These are phyloP conservation scores for Penicillium cosmopolitanum DNA, from an alignment of 495 filamentous ascomycete species.

Conservation along the genomic window DNA sequence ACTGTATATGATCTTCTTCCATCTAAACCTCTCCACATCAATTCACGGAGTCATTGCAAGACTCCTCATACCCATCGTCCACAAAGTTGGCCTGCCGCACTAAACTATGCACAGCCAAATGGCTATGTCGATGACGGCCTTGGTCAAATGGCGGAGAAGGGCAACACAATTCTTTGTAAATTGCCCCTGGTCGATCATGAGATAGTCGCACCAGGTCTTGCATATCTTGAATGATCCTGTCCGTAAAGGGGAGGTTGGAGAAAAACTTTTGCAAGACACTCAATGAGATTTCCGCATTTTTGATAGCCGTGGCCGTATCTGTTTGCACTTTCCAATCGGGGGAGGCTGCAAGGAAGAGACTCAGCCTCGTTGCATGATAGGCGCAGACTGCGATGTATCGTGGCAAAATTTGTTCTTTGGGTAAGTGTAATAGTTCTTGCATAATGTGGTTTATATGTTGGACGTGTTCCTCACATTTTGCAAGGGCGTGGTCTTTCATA, in stretches of 20 bases:
- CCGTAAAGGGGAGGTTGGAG: background rate
- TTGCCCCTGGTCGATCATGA: background rate
- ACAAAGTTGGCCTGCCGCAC: slow-evolving; percentile 27
- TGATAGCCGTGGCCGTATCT: slow-evolving; percentile 4
- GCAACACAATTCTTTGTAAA: slow-evolving; percentile 13
- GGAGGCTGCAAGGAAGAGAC: slow-evolving; percentile 15
- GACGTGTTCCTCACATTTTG: slow-evolving; percentile 12
- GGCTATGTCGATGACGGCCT: slow-evolving; percentile 17
- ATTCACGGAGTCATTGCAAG: background rate
- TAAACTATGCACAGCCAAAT: slow-evolving; percentile 24
- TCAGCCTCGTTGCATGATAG: slow-evolving; percentile 25
- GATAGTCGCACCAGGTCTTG: slow-evolving; percentile 6
- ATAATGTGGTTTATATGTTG: slow-evolving; percentile 12
- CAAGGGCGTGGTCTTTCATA: slow-evolving; percentile 6
- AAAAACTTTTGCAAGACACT: slow-evolving; percentile 12
- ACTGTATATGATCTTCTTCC: no score
- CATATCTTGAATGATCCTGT: slow-evolving; percentile 13
- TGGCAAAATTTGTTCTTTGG: slow-evolving; percentile 5
- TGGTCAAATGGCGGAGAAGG: slow-evolving; percentile 13
- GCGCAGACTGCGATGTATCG: slow-evolving; percentile 20
- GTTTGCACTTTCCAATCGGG: slow-evolving; percentile 2
- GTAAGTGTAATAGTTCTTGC: slow-evolving; percentile 2
- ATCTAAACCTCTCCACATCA: background rate
- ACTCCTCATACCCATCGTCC: slow-evolving; percentile 21
- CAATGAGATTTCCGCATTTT: slow-evolving; percentile 6